These are phyloP conservation scores for Beverwykella pulmonaria DNA, from an alignment of 495 filamentous ascomycete genomes.

Conservation along the genomic window DNA sequence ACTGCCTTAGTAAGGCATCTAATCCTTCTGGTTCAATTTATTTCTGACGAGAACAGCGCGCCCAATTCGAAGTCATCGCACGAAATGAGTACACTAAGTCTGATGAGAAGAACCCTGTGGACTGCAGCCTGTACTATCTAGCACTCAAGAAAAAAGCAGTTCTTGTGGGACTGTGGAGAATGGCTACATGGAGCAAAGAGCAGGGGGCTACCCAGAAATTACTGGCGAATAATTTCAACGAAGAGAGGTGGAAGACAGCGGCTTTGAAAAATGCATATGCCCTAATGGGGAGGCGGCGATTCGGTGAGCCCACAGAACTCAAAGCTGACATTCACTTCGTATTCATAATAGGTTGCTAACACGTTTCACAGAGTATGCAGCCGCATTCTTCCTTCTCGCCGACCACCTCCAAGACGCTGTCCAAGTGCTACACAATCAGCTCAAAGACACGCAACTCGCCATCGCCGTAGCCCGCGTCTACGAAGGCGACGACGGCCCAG, in stretches of 20 bases:
- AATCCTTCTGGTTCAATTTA: neutral
- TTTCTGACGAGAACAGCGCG: constrained; percentile 53
- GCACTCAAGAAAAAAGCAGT: constrained; percentile 90
- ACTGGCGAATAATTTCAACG: constrained; percentile 83
- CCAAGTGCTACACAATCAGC: constrained; percentile 78
- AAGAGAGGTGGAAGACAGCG: constrained; percentile 82
- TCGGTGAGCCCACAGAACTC: constrained; percentile 67
- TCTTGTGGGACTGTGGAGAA: constrained; percentile 90
- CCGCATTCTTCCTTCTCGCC: constrained; percentile 92
- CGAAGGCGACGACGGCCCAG: constrained; percentile 79
- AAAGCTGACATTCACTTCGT: constrained; percentile 30
- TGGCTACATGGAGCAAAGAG: constrained; percentile 89
- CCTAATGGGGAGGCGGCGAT: constrained; percentile 86
- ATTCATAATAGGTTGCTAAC: constrained; percentile 28
- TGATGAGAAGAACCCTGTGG: constrained; percentile 87
- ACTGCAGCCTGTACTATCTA: constrained; percentile 90
- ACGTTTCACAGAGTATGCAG: constrained; percentile 71
- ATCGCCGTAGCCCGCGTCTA: constrained; percentile 87
- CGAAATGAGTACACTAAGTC: constrained; percentile 90
- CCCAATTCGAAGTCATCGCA: constrained; percentile 85
- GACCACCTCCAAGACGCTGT: constrained; percentile 83
- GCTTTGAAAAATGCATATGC: constrained; percentile 97
- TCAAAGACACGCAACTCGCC: constrained; percentile 87
- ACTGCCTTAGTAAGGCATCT: constrained; percentile 67
- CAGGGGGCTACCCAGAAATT: constrained; percentile 75